Percentiles rank a stretch among this genome's conserved stretches.
These are phyloP conservation scores for Komagataella kurtzmanii DNA, from an alignment of 805 yeast species.

Conservation along the genomic window DNA sequence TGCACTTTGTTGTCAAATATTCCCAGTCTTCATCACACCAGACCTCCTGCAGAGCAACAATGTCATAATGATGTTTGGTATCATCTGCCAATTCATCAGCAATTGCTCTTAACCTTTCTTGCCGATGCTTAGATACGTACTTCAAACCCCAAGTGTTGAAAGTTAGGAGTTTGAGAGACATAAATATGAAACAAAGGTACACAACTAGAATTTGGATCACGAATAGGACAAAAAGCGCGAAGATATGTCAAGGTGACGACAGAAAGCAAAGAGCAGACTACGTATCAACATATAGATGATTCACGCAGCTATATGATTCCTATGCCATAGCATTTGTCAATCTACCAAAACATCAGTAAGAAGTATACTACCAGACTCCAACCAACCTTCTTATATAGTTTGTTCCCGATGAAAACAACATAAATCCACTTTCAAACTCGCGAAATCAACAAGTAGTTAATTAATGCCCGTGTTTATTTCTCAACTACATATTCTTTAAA, in stretches of 20 bases:
- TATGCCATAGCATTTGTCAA: too few species aligned
- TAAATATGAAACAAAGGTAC: neutral
- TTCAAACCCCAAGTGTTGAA: conserved; percentile 87
- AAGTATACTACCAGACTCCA: too few species aligned
- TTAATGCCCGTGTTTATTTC: neutral
- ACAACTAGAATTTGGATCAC: neutral
- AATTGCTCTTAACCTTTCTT: conserved; percentile 55
- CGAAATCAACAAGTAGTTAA: neutral
- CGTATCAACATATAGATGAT: too few species aligned
- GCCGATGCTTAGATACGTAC: conserved; percentile 60
- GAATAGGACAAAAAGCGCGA: too few species aligned
- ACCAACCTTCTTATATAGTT: too few species aligned
- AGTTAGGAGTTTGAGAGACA: conserved; percentile 39
- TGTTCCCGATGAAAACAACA: neutral
- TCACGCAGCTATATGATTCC: too few species aligned
- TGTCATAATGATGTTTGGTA: conserved; percentile 38
- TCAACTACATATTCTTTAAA: neutral
- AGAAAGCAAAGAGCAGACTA: too few species aligned
- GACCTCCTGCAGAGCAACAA: conserved; percentile 87
- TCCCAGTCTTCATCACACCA: conserved; percentile 87
- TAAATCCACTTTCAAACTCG: neutral
- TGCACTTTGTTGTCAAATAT: conserved; percentile 34
- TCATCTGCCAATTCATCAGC: conserved; percentile 42
- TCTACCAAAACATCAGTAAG: too few species aligned
- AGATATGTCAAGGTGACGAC: too few species aligned